phyloP scores from a whole-genome alignment of 306 rosid species.

The Vigna hirtella region DNA sequence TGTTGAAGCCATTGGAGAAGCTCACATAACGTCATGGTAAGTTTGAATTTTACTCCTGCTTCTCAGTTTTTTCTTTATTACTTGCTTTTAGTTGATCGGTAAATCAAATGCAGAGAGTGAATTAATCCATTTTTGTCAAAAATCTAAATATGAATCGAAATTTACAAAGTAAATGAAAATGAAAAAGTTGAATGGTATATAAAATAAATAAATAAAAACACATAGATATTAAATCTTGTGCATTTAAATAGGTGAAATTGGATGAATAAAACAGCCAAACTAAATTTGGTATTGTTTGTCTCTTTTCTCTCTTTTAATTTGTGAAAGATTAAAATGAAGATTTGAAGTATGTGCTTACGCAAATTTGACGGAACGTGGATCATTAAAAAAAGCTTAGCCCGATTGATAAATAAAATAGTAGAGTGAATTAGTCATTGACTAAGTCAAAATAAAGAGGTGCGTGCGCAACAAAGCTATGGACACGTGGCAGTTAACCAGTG shows the following conservation, averaged over 20 bases:
- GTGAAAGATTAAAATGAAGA: neutral
- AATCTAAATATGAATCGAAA: no score
- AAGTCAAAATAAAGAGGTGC: neutral
- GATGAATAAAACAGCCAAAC: neutral
- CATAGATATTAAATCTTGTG: no score
- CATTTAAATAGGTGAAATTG: no score
- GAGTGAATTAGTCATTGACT: neutral
- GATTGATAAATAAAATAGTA: slow-evolving; percentile 6
- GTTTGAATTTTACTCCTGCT: neutral
- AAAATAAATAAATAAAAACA: no score
- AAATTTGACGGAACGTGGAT: neutral
- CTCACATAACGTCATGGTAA: neutral
- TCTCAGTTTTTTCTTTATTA: no score
- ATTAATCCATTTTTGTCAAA: no score
- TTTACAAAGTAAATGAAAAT: no score
- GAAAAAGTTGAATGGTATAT: no score
- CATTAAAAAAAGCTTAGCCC: neutral
- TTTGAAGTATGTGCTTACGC: neutral
- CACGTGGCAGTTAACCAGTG: neutral
- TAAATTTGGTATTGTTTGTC: neutral
- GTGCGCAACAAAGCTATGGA: neutral
- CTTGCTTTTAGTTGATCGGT: no score
- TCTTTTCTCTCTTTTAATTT: neutral
- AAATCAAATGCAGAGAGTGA: no score
- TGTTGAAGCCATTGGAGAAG: neutral